Percentiles rank a stretch among this genome's conserved stretches.
Evolutionary conservation across 345 rosid species (phyloP).

Genomic region (Salix exigua): DNA sequence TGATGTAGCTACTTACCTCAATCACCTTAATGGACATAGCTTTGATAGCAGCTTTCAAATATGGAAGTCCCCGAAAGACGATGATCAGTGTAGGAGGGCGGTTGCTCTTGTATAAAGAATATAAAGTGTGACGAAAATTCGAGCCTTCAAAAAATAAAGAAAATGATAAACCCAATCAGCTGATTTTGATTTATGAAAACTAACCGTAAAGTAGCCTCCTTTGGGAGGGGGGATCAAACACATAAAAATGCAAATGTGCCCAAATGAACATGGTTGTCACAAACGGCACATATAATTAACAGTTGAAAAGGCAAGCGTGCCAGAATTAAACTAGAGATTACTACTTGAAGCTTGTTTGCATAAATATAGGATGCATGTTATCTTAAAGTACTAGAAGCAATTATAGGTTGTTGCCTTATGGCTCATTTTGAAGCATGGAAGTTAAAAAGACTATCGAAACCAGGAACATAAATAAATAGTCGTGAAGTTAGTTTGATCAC

Average conservation of each 20-base stretch:
- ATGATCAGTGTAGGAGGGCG: constrained; percentile 96
- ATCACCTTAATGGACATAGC: constrained; percentile 92
- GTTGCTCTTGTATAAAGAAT: constrained; percentile 83
- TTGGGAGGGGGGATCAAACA: no score
- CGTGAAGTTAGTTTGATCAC: neutral
- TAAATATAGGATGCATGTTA: neutral
- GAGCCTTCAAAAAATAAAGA: constrained; percentile 42
- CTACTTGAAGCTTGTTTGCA: neutral
- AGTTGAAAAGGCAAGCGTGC: no score
- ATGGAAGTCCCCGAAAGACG: constrained; percentile 86
- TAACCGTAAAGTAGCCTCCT: neutral
- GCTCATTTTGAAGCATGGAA: neutral
- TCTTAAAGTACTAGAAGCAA: neutral
- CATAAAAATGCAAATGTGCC: no score
- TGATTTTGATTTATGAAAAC: neutral
- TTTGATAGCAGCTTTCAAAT: constrained; percentile 90
- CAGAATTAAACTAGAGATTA: no score
- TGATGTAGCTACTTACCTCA: constrained; percentile 56
- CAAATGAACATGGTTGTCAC: no score
- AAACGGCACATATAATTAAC: no score
- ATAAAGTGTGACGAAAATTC: constrained; percentile 83
- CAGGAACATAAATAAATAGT: neutral
- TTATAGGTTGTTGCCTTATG: neutral
- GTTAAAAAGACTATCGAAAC: neutral
- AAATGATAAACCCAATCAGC: no score